Conservation (phyloP, 2,329 filamentous ascomycete genomes). For the Esteya vermicola region DNA sequence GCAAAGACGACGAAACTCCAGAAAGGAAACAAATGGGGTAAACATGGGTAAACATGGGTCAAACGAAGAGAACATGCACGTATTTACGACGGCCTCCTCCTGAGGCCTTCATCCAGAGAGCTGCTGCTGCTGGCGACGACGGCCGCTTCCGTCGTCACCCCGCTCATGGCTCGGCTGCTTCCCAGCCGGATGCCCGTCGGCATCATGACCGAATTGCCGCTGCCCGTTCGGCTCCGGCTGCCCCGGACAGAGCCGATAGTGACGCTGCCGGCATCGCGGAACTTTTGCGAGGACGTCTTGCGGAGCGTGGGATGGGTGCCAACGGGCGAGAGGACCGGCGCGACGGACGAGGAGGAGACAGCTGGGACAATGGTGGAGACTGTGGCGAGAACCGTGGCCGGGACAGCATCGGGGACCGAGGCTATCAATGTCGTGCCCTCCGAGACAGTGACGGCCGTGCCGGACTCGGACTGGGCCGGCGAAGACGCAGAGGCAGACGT, state of each 20-base stretch:
- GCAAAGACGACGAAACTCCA: too few species aligned
- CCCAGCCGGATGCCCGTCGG: slow-evolving; percentile 11
- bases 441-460: neutral
- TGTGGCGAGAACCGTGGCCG: neutral
- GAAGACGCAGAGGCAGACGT: too few species aligned
- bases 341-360: neutral
- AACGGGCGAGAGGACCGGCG: neutral
- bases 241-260: slow-evolving; percentile 16
- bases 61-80: too few species aligned
- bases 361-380: neutral
- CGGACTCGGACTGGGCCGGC: neutral
- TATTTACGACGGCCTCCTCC: neutral
- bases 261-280: slow-evolving; percentile 16
- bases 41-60: too few species aligned
- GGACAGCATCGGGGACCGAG: too few species aligned
- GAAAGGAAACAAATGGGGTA: too few species aligned
- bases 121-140: neutral
- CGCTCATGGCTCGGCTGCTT: slow-evolving; percentile 10
- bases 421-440: too few species aligned
- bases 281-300: slow-evolving; percentile 6
- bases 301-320: neutral
- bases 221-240: slow-evolving; percentile 8
- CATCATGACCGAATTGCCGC: too few species aligned
- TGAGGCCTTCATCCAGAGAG: neutral
- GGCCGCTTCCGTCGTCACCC: slow-evolving; percentile 8